Evolutionary conservation across 768 basidiomycete species (phyloP), one percentile per base, ranked within the genome.

Genomic region (Pholiota microspora): DNA sequence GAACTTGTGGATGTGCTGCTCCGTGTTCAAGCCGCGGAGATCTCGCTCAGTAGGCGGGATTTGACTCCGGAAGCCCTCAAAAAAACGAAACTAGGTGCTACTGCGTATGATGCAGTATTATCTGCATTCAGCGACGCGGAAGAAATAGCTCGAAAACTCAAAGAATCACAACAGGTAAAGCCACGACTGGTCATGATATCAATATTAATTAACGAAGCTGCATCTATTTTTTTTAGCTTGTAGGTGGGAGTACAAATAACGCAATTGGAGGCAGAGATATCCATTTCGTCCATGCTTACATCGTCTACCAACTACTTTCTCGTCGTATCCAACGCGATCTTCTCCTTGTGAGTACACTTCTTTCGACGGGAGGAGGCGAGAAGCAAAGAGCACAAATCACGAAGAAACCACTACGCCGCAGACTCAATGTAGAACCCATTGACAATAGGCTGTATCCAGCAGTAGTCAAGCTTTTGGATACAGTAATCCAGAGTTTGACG

Each of bases 261-360:
- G 64, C 73, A 8, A 71, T 73, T 13, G 81, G 80, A 12, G 74
- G 77, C 8, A 83, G 89, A 9, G 91, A 93, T 64, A 83, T 92
- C 23, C 81, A 88, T 27, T 94, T 94, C 62, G 81, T 95, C 47
- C 89, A 97, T 61, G 82, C 89, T 15, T 96, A 88, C 67, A 84
- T 96, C 61, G 80, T 91, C 44, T 94, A 92, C 69, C 89, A 93
- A 58, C 84, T 97, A 28, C 81, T 97, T 47, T 84, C 91, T 16
- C 82, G 86, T 49, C 90, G 95, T 7, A 93, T 92, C 49, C 85
- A 94, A 65, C 88, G 95, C 13, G 95, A 98, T 64, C 79, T 93
- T 3, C 80, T 94, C 21, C 81, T 97, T 45, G 80, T 89, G 56
- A 81, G 81, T 21, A 83, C 88, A 1, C 76, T 86, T 2, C 74